Evolutionary conservation across 1,139 yeast genomes (phyloP), one percentile per base, ranked within the genome.

Genomic region (Zygoascus hellenicus): DNA sequence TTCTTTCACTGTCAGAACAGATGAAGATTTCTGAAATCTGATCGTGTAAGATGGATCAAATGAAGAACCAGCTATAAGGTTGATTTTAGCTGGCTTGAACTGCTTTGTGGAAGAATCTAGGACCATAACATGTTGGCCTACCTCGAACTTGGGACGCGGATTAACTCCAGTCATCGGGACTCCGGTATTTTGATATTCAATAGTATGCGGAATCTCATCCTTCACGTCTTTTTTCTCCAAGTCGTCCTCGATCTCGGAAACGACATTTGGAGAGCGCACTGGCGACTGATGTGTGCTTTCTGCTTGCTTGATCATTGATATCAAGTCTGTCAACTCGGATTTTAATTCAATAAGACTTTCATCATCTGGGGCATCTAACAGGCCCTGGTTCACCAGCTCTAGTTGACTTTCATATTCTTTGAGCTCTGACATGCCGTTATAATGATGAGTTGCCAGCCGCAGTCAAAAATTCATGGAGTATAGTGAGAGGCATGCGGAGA

Each of bases 371-470:
- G 60, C 64, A 3, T 52, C 57, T 33, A 45, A 45, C 13, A 68
- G 53, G 6, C 63, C 56, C 19, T 61, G 63, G 42, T 59, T 59
- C 9, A 66, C 62, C 5, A 59, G 57, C n/a, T 54, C 52, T 6
- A 68, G 61, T 51, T 68, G 71, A 16, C 50, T 51, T 42, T 55
- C 47, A 56, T 64, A 66, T 45, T 68, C 69, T 32, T 60, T 61
- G 33, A 65, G 53, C 46, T 68, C 72, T 7, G 51, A 45, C 34
- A 36, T 48, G 55, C 42, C 55, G 52, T 54, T 13, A 30, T 36
- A 43, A 19, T 11, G 16, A 13, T 6, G 32, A 34, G 17, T 14
- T 14, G 4, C 26, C 6, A 22, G 26, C 26, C 26, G 26, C 26
- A 22, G 26, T 22, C 26, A 7, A 22, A 22, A 22, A 22, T 22